Evolutionary conservation across 345 rosid species (phyloP).

Genomic region (Dovyalis caffra): DNA sequence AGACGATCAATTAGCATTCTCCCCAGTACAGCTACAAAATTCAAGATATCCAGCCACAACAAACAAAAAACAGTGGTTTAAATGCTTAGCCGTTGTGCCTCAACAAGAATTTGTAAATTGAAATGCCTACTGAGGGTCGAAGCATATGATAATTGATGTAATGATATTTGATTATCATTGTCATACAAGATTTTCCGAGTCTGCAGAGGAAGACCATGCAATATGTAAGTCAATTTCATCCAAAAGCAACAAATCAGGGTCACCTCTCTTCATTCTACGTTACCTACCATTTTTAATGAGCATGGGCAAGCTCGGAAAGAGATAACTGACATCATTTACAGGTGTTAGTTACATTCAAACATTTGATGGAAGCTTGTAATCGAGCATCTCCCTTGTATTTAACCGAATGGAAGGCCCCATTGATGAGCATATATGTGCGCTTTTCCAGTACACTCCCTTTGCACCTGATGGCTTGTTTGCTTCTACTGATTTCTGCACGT

Average conservation of each 20-base stretch:
- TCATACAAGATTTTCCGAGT: conserved; percentile 1
- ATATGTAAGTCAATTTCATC: conserved; percentile 6
- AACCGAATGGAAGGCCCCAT: conserved; percentile 96
- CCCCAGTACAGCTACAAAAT: neutral
- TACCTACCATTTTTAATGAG: conserved; percentile 4
- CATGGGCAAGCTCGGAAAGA: conserved; percentile 10
- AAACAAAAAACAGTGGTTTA: neutral
- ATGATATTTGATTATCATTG: conserved; percentile 3
- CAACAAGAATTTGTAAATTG: neutral
- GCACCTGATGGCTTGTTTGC: conserved; percentile 97
- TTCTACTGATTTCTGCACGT: conserved; percentile 82
- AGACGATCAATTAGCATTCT: neutral
- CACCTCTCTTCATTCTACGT: conserved; percentile 9
- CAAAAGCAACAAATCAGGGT: neutral
- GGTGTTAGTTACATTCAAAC: conserved; percentile 17
- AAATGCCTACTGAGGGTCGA: neutral
- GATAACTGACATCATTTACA: conserved; percentile 37
- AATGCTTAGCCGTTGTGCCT: neutral
- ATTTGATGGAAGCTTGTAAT: conserved; percentile 57
- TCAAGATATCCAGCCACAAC: neutral
- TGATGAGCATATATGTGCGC: conserved; percentile 84
- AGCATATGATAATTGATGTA: neutral
- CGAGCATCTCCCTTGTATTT: conserved; percentile 87
- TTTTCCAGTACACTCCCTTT: conserved; percentile 96
- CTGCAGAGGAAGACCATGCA: conserved; percentile 11